Conservation (phyloP, 139 green algal genomes). For the Coccomyxa sp. region DNA sequence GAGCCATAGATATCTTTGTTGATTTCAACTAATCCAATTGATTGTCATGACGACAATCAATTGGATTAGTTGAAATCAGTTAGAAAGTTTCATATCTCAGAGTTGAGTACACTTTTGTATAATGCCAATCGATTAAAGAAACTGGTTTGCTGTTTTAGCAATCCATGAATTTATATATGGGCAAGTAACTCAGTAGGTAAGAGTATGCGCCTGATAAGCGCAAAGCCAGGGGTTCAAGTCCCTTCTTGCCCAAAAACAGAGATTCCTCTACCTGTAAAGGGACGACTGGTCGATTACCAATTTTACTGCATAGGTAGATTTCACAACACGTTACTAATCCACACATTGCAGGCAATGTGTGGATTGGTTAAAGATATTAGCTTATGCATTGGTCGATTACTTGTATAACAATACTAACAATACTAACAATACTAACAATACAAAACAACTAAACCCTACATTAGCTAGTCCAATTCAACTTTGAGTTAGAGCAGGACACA, state of each 20-base stretch:
- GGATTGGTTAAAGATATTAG: neutral
- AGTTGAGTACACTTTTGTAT: neutral
- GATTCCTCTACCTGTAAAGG: too few species aligned
- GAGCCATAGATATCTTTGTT: neutral
- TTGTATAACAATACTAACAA: too few species aligned
- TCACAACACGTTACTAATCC: neutral
- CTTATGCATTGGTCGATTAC: neutral
- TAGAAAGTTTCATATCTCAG: too few species aligned
- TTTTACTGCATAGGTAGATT: neutral
- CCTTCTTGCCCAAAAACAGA: conserved; percentile 15
- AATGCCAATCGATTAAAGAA: neutral
- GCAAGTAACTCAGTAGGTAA: conserved; percentile 19
- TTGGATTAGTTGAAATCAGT: too few species aligned
- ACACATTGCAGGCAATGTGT: neutral
- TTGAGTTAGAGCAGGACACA: too few species aligned
- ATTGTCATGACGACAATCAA: too few species aligned
- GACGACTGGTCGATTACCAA: neutral
- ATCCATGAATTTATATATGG: too few species aligned
- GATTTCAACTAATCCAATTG: too few species aligned
- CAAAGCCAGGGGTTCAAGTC: conserved; percentile 23
- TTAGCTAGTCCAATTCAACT: too few species aligned
- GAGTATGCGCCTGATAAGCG: conserved; percentile 24
- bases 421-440: too few species aligned
- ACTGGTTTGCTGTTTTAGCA: too few species aligned
- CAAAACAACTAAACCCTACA: too few species aligned